Evolutionary conservation across 2,329 filamentous ascomycete genomes (phyloP).

Genomic region (Teratosphaeria viscida): DNA sequence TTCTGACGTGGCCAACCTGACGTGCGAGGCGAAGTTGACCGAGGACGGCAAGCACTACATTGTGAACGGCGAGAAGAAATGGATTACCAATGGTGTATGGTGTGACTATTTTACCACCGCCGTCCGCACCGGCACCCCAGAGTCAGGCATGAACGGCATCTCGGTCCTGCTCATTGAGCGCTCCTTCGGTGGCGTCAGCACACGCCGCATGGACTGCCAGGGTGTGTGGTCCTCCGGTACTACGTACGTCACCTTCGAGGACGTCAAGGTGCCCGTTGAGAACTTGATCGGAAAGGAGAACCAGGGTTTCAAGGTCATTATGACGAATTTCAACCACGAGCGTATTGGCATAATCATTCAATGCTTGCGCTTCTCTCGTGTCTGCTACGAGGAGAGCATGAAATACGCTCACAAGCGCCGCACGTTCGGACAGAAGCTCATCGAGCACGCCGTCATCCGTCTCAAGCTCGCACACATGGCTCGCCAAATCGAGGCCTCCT

Average conservation of each 20-base stretch:
- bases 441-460: constrained; percentile 93
- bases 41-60: constrained; percentile 98
- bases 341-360: constrained; percentile 98
- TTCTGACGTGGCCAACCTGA: constrained; percentile 88
- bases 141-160: constrained; percentile 79
- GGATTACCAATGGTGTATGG: constrained; percentile 90
- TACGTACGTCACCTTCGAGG: constrained; percentile 96
- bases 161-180: constrained; percentile 88
- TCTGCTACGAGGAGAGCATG: constrained; percentile 93
- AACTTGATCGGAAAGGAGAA: constrained; percentile 97
- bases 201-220: constrained; percentile 95
- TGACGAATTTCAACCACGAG: constrained; percentile 99
- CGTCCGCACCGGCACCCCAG: constrained; percentile 62
- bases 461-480: constrained; percentile 98
- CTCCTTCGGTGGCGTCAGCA: constrained; percentile 71
- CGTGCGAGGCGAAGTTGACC: constrained; percentile 86
- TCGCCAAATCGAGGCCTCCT: constrained; percentile 91
- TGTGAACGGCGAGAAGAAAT: constrained; percentile 99
- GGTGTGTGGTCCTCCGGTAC: constrained; percentile 93
- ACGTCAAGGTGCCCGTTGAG: constrained; percentile 98
- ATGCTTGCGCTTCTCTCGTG: constrained; percentile 85
- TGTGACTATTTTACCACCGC: constrained; percentile 92
- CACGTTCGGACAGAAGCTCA: constrained; percentile 93
- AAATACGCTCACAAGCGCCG: constrained; percentile 96
- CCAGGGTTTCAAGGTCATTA: constrained; percentile 96